phyloP scores from a whole-genome alignment of 1,284 basidiomycete species.

The Mycena citricolor region DNA sequence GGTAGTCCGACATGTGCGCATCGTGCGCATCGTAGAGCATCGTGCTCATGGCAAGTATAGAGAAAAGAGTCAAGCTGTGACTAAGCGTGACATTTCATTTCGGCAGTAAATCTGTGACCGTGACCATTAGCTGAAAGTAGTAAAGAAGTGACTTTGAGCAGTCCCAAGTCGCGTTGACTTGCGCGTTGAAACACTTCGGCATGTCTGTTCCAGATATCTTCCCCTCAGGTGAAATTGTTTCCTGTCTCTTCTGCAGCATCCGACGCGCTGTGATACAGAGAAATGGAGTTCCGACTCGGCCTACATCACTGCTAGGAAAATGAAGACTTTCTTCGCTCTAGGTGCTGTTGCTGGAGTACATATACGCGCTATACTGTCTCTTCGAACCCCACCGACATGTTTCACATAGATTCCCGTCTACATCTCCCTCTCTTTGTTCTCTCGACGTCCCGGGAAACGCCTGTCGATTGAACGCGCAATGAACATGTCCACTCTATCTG shows the following conservation, averaged over 20 bases:
- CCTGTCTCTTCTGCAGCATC: neutral
- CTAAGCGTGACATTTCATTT: neutral
- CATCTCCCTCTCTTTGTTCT: conserved; percentile 2
- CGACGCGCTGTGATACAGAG: conserved; percentile 1
- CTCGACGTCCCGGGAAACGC: neutral
- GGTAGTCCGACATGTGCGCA: conserved; percentile 68
- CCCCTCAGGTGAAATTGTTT: too few relatives aligned
- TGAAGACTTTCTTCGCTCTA: conserved; percentile 13
- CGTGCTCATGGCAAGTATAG: conserved; percentile 32
- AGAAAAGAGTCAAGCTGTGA: neutral
- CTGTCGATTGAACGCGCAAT: conserved; percentile 19
- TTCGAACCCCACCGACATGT: neutral
- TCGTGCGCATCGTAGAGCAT: conserved; percentile 57
- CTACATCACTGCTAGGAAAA: conserved; percentile 8
- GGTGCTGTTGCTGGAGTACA: conserved; percentile 11
- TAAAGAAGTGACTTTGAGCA: neutral
- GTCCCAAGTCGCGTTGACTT: neutral
- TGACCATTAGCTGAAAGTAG: neutral
- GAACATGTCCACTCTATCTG: conserved; percentile 16
- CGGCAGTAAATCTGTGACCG: neutral
- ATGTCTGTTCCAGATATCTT: conserved; percentile 8
- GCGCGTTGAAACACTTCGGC: neutral
- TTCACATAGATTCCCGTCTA: conserved; percentile 13
- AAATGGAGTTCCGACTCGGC: conserved; percentile 12
- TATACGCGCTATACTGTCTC: neutral